phyloP scores from a whole-genome alignment of 441 rosid genomes.

The Brassica hybrid region DNA sequence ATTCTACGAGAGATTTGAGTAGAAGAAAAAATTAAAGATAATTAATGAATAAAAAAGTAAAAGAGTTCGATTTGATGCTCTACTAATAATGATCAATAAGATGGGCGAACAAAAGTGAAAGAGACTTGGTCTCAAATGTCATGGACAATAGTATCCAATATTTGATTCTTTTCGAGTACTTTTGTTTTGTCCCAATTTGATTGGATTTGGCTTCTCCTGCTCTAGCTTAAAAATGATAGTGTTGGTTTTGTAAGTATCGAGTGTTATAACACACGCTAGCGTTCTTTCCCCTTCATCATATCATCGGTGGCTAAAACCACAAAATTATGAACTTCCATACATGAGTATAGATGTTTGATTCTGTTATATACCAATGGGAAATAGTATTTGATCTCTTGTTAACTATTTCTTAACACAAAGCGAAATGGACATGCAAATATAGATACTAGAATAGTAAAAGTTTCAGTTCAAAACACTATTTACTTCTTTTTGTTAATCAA shows the following conservation, averaged over 20 bases:
- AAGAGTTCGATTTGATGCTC: conserved; percentile 46
- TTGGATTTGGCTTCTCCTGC: conserved; percentile 53
- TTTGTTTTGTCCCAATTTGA: conserved; percentile 49
- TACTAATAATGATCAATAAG: conserved; percentile 39
- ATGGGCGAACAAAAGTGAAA: conserved; percentile 38
- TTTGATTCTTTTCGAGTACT: conserved; percentile 49
- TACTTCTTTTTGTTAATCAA: no score
- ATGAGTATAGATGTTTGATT: not conserved
- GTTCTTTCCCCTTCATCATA: conserved; percentile 1
- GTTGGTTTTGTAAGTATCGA: conserved; percentile 10
- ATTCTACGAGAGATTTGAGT: conserved; percentile 24
- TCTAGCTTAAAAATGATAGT: conserved; percentile 12
- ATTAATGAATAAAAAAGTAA: conserved; percentile 26
- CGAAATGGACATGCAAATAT: conserved; percentile 12
- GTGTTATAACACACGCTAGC: not conserved
- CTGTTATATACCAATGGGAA: not conserved
- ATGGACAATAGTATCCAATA: conserved; percentile 67
- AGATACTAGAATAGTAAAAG: conserved; percentile 9
- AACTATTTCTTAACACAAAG: conserved; percentile 4
- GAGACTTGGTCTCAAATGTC: conserved; percentile 62
- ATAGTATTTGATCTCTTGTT: not conserved
- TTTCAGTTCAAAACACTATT: conserved; percentile 9
- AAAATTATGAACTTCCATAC: not conserved
- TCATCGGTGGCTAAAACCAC: conserved; percentile 1
- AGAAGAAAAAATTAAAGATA: not conserved